These are phyloP conservation scores for Macadamia tetraphylla DNA, from an alignment of 164 flowering plant genomes.

Conservation along the genomic window DNA sequence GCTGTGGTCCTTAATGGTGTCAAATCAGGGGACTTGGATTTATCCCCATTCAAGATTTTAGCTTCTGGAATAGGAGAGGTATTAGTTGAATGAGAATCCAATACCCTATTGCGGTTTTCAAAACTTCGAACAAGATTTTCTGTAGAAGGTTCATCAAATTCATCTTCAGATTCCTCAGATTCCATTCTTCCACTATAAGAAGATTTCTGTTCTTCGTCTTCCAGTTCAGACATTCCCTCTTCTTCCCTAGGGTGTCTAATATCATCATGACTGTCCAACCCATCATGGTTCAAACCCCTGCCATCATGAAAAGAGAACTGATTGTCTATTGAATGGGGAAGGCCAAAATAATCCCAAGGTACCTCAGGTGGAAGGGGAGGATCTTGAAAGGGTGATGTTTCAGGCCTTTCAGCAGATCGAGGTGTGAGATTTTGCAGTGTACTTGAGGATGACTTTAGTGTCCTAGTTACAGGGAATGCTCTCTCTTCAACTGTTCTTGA, in stretches of 20 bases:
- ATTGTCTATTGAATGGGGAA: conserved; percentile 45
- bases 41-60: conserved; percentile 34
- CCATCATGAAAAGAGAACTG: conserved; percentile 55
- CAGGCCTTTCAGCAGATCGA: conserved; percentile 36
- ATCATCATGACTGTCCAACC: conserved; percentile 38
- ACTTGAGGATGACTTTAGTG: conserved; percentile 41
- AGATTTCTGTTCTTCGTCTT: conserved; percentile 47
- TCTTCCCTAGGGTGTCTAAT: conserved; percentile 38
- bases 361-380: conserved; percentile 38
- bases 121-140: conserved; percentile 60
- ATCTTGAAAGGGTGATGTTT: conserved; percentile 34
- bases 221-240: conserved; percentile 55
- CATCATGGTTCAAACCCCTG: conserved; percentile 27
- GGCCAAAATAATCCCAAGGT: conserved; percentile 88
- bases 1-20: conserved; percentile 41
- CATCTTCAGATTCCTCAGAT: conserved; percentile 60
- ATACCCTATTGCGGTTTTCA: conserved; percentile 45
- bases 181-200: conserved; percentile 32
- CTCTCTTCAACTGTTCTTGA: conserved; percentile 68
- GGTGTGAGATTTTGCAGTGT: conserved; percentile 43
- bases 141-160: conserved; percentile 64
- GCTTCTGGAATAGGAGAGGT: conserved; percentile 35
- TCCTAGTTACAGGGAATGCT: conserved; percentile 32
- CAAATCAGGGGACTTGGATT: conserved; percentile 42
- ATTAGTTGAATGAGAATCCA: conserved; percentile 24